Base-by-base conservation (phyloP, 768 basidiomycete genomes). In the Holtermannia corniformis region DNA sequence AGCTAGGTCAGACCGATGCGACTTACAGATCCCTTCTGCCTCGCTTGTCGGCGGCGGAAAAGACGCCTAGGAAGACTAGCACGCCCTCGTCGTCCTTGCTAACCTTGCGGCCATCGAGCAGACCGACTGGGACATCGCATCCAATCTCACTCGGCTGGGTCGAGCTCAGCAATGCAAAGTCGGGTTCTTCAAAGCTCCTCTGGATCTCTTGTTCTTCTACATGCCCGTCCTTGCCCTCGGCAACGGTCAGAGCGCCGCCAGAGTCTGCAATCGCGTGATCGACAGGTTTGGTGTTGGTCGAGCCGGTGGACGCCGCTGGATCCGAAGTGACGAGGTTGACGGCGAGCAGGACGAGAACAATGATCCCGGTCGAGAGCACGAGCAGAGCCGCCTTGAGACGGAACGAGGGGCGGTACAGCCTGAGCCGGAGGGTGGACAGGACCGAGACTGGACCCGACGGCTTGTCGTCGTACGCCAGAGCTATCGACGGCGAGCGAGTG, bases 151-250 rank as follows among this genome's bases (percentile, higher is more conserved):
- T 62, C 12, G 72, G 72, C 52, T 72, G 72, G 14, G n/a, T 55
- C 10, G 64, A 60, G 26, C 60, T 63, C 47, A 73, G 48, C 23
- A 73, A 54, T n/a, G 60, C 65, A 57, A 59, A 73, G 58, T 71
- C 70, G 3, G 72, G 72, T 51, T 73, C 72, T 47, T 73, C 72
- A 53, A 73, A 73, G 51, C 62, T 64, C 40, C 70, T 45, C 48
- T 65, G 63, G n/a, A 72, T 61, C 27, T 68, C 64, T 25, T 62
- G 58, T 22, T 66, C 61, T 3, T 58, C 54, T n/a, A 63, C 37
- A 57, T 59, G 59, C 23, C 57, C 65, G 50, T 66, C 61, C 52
- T 65, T 62, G n/a, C 65, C 67, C 45, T 65, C 46, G 0, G 63
- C 66, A 0, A 62, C 59, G 28, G 53, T 48, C 37, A 58, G 50